Percentiles rank a stretch among this genome's conserved stretches.
These are phyloP conservation scores for Papilionanthe hybrid DNA, from an alignment of 116 monocot species.

Conservation along the genomic window DNA sequence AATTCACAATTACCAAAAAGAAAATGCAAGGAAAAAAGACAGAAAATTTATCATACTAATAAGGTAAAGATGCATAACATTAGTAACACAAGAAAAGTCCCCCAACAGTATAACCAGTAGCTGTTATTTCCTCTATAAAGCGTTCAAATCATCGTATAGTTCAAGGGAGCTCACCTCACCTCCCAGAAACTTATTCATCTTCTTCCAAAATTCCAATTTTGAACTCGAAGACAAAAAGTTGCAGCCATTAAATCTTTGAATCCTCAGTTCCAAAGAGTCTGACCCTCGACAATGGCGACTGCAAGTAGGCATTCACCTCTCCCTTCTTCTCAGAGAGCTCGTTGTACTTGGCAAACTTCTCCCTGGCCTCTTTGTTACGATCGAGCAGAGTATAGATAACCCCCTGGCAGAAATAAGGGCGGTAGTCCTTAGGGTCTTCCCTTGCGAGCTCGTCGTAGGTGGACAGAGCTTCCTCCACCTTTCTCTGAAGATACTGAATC, in stretches of 20 bases:
- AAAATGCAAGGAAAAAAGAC: background rate
- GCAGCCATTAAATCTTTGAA: constrained; percentile 6
- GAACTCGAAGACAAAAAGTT: too few relatives aligned
- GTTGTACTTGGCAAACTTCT: constrained; percentile 64
- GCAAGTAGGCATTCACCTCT: constrained; percentile 54
- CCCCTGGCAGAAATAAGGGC: constrained; percentile 73
- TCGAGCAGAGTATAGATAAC: constrained; percentile 64
- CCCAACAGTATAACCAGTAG: background rate
- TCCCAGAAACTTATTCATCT: background rate
- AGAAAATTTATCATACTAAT: background rate
- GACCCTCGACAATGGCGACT: constrained; percentile 54
- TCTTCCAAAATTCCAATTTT: background rate
- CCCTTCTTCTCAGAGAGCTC: constrained; percentile 51
- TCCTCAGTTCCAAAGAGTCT: constrained; percentile 41
- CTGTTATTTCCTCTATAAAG: background rate
- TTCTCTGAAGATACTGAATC: constrained; percentile 61
- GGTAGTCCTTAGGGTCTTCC: constrained; percentile 66
- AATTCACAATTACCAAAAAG: background rate
- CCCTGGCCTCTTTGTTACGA: constrained; percentile 55
- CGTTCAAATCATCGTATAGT: background rate
- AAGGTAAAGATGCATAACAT: background rate
- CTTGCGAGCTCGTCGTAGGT: constrained; percentile 52
- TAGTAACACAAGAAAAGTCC: background rate
- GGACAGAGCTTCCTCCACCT: constrained; percentile 53
- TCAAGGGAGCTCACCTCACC: background rate